Conservation (phyloP, 106 monocot species). For the Acorus gramineus region DNA sequence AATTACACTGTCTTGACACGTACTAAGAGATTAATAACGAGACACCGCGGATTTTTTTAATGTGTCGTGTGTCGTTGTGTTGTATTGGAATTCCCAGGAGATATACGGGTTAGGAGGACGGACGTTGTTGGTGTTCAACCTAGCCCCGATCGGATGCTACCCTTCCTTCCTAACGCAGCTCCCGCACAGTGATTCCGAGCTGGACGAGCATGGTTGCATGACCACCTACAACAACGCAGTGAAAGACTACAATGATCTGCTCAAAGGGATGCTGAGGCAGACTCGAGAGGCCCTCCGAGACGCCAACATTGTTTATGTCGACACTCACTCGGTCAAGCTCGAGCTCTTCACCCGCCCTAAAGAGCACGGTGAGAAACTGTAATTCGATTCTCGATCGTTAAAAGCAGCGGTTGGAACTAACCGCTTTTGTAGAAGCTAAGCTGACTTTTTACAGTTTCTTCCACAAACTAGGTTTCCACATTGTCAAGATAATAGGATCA, state of each 20-base stretch:
- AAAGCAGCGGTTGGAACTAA: no score
- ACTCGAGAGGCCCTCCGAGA: constrained; percentile 13
- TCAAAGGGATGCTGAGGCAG: constrained; percentile 18
- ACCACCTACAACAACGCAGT: constrained; percentile 57
- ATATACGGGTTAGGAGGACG: constrained; percentile 55
- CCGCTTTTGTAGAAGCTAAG: no score
- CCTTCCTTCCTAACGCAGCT: constrained; percentile 52
- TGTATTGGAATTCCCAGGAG: constrained; percentile 30
- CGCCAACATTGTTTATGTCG: constrained; percentile 47
- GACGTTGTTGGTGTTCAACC: constrained; percentile 68
- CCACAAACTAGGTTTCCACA: not conserved
- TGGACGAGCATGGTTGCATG: constrained; percentile 62
- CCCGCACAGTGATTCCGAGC: constrained; percentile 27
- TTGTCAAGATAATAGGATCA: no score
- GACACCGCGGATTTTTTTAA: no score
- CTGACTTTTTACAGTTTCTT: not conserved
- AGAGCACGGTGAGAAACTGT: constrained; percentile 25
- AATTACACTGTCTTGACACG: no score
- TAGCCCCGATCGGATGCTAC: constrained; percentile 72
- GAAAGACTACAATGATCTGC: constrained; percentile 15
- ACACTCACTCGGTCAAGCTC: constrained; percentile 51
- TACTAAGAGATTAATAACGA: no score
- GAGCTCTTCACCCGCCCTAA: constrained; percentile 45
- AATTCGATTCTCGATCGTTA: not conserved
- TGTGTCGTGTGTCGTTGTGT: not conserved